Percentiles rank a stretch among this genome's conserved stretches.
Evolutionary conservation across 148 eudicot species (phyloP).

Genomic region (Bassia scoparia): DNA sequence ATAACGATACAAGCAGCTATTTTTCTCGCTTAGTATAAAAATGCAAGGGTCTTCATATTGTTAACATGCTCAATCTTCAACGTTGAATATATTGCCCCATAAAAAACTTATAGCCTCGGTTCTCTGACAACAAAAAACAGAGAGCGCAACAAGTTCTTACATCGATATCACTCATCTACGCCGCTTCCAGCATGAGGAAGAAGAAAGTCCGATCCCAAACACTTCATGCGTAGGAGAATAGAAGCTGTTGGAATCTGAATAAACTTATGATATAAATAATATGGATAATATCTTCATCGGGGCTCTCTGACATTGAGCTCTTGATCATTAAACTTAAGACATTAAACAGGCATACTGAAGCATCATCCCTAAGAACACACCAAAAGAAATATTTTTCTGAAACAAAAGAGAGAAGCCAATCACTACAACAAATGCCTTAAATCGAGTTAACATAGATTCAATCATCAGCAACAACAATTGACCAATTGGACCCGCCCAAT

Average conservation of each 20-base stretch:
- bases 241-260: slow-evolving; percentile 84
- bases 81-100: neutral
- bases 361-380: neutral
- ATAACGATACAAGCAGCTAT: neutral
- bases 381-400: neutral
- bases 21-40: slow-evolving; percentile 4
- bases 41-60: neutral
- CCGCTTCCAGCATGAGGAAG: slow-evolving; percentile 78
- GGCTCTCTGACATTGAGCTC: neutral
- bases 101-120: neutral
- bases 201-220: slow-evolving; percentile 77
- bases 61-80: no score
- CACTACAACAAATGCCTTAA: no score
- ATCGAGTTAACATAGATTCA: no score
- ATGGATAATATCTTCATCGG: neutral
- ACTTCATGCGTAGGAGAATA: slow-evolving; percentile 79
- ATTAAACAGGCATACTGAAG: neutral
- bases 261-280: neutral
- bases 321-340: neutral
- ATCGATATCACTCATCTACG: slow-evolving; percentile 95
- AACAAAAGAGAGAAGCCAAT: no score
- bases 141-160: slow-evolving; percentile 28
- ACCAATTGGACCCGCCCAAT: neutral
- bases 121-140: slow-evolving; percentile 13
- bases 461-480: neutral